phyloP scores from a whole-genome alignment of 805 yeast genomes.

The Cyberlindnera japonica region DNA sequence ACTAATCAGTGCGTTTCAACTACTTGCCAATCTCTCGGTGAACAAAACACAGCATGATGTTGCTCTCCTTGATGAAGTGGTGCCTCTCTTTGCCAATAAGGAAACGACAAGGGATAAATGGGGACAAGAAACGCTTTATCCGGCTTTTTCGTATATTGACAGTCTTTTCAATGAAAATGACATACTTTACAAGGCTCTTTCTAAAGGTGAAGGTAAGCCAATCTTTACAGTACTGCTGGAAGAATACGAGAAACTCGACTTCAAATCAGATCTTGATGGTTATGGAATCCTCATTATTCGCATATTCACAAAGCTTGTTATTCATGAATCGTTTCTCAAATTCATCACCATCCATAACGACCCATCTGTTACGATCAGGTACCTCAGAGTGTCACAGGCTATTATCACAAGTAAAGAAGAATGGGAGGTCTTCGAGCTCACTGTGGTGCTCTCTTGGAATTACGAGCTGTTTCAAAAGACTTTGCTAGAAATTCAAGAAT shows the following conservation, averaged over 20 bases:
- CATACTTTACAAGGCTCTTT: conserved; percentile 18
- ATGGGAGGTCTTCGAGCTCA: conserved; percentile 37
- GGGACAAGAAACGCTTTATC: conserved; percentile 8
- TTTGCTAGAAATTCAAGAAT: conserved; percentile 20
- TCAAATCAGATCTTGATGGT: conserved; percentile 14
- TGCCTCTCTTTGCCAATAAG: conserved; percentile 3
- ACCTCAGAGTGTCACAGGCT: conserved; percentile 30
- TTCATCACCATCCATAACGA: conserved; percentile 24
- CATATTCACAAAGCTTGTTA: conserved; percentile 28
- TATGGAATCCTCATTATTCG: conserved; percentile 25
- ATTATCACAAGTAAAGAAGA: conserved; percentile 34
- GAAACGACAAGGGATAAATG: neutral
- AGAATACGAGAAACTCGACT: conserved; percentile 20
- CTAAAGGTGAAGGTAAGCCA: conserved; percentile 20
- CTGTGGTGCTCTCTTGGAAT: conserved; percentile 38
- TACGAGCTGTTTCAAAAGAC: conserved; percentile 30
- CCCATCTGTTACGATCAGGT: conserved; percentile 15
- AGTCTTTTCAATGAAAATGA: conserved; percentile 16
- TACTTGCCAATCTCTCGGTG: conserved; percentile 19
- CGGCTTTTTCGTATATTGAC: conserved; percentile 16
- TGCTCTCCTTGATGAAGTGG: conserved; percentile 11
- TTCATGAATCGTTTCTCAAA: conserved; percentile 35
- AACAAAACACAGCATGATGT: conserved; percentile 6
- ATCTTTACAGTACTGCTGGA: conserved; percentile 13
- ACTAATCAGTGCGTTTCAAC: conserved; percentile 12